Percentiles rank a stretch among this genome's conserved stretches.
Conservation (phyloP, 2,329 filamentous ascomycete genomes). For the Aspergillus ochraceus region DNA sequence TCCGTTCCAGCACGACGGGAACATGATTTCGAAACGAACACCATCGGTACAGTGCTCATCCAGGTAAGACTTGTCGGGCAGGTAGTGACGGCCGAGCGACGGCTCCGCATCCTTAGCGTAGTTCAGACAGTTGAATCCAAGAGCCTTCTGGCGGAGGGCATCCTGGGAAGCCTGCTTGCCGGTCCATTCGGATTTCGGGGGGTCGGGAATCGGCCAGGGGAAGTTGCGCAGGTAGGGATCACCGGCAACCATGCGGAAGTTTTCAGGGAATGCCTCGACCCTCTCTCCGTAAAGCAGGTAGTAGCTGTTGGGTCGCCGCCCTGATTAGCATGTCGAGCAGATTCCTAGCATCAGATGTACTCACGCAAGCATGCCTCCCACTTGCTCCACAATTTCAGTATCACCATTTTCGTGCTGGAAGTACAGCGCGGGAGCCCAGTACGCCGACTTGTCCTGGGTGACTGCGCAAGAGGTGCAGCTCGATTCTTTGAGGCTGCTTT, state of each 20-base stretch:
- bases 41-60: constrained; percentile 82
- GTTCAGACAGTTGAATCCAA: constrained; percentile 96
- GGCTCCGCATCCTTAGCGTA: constrained; percentile 67
- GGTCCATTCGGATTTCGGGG: constrained; percentile 70
- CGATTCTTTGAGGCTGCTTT: constrained; percentile 57
- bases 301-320: constrained; percentile 58
- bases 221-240: constrained; percentile 68
- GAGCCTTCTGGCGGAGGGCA: constrained; percentile 72
- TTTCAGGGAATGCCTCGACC: constrained; percentile 70
- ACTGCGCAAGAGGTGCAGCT: constrained; percentile 81
- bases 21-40: constrained; percentile 79
- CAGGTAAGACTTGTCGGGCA: constrained; percentile 77
- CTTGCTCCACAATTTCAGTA: constrained; percentile 68
- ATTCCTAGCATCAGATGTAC: constrained; percentile 36
- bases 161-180: constrained; percentile 65
- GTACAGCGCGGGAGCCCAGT: constrained; percentile 80
- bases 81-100: constrained; percentile 75
- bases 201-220: constrained; percentile 65
- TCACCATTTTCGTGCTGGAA: constrained; percentile 70
- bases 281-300: constrained; percentile 72
- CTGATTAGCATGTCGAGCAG: background rate
- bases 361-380: constrained; percentile 83
- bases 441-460: constrained; percentile 79
- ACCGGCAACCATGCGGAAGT: constrained; percentile 82
- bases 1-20: constrained; percentile 88